A percentile compares a stretch with the other conserved stretches of the same genome.
These are phyloP conservation scores for Immersiella caudata DNA, from an alignment of 495 filamentous ascomycete species.

Conservation along the genomic window DNA sequence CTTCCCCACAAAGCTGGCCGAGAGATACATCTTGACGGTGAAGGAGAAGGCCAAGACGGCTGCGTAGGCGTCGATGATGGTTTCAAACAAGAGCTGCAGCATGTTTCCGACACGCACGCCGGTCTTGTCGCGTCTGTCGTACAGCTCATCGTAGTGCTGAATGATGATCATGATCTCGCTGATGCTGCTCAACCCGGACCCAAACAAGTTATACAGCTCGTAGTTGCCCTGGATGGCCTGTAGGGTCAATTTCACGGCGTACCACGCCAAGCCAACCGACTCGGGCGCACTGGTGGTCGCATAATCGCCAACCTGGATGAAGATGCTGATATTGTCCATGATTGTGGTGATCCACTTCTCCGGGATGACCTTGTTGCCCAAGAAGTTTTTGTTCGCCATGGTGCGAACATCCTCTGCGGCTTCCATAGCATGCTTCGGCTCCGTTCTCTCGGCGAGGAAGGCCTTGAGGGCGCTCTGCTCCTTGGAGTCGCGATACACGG, in stretches of 20 bases:
- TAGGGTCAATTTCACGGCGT: slow-evolving; percentile 33
- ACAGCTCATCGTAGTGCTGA: slow-evolving; percentile 33
- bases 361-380: slow-evolving; percentile 29
- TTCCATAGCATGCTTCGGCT: slow-evolving; percentile 25
- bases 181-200: slow-evolving; percentile 30
- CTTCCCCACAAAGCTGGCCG: slow-evolving; percentile 22
- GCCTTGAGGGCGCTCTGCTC: slow-evolving; percentile 23
- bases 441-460: slow-evolving; percentile 22
- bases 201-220: slow-evolving; percentile 35
- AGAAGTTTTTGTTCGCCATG: slow-evolving; percentile 28
- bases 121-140: slow-evolving; percentile 26
- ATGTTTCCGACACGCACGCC: slow-evolving; percentile 17
- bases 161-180: slow-evolving; percentile 37
- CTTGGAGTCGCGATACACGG: slow-evolving; percentile 21
- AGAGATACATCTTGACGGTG: slow-evolving; percentile 29
- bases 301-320: slow-evolving; percentile 29
- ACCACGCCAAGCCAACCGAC: slow-evolving; percentile 35
- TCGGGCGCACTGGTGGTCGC: slow-evolving; percentile 31
- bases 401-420: slow-evolving; percentile 26
- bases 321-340: slow-evolving; percentile 32
- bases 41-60: slow-evolving; percentile 33
- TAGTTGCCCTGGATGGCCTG: slow-evolving; percentile 35
- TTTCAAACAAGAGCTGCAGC: slow-evolving; percentile 23
- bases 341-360: slow-evolving; percentile 32
- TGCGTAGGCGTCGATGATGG: slow-evolving; percentile 25